Evolutionary conservation across 129 eudicot species (phyloP), one percentile per base, ranked within the genome.

Genomic region (Flaveria sonorensis): DNA sequence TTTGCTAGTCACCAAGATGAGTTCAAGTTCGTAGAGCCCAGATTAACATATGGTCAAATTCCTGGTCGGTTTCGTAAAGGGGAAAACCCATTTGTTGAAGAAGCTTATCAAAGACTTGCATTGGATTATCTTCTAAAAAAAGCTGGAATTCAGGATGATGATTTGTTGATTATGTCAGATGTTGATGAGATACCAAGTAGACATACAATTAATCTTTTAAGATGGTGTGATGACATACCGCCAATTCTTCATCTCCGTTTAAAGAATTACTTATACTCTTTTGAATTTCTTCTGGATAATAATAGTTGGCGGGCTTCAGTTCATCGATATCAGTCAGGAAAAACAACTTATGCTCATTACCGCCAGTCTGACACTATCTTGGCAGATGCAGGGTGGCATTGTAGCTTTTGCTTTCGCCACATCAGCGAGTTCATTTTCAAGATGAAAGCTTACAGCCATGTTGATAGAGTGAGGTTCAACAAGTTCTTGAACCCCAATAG

Each of bases 381-480:
- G 84, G 93, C 98, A 0, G 98, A 92, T 71, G 92, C 98, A 5
- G 98, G 98, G 66, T 92, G 98, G 98, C 98, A 92, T 77, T 92
- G 98, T 47, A 90, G 96, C 96, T 92, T 92, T 36, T 92, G 98
- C 71, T 92, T 92, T 51, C 88, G 98, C n/a, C 87, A n/a, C 14
- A 88, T 92, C 60, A 88, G 85, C 7, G 96, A 92, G 82, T 90
- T 92, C 30, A 82, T 88, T 45, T 92, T 92, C 87, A 92, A 92
- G 77, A 92, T 92, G 96, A 90, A 90, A 85, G 98, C 98, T 59
- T 92, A 92, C 78, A 92, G 98, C 70, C 98, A 92, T 62, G 83
- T 73, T 18, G 98, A 92, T 80, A 82, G 98, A 69, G 96, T 92
- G 70, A 83, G 96, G 67, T 92, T 92, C 66, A 77, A 86, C 50